A percentile compares a stretch with the other conserved stretches of the same genome.
These are phyloP conservation scores for Caloboletus firmus DNA, from an alignment of 1,284 basidiomycete species.

Conservation along the genomic window DNA sequence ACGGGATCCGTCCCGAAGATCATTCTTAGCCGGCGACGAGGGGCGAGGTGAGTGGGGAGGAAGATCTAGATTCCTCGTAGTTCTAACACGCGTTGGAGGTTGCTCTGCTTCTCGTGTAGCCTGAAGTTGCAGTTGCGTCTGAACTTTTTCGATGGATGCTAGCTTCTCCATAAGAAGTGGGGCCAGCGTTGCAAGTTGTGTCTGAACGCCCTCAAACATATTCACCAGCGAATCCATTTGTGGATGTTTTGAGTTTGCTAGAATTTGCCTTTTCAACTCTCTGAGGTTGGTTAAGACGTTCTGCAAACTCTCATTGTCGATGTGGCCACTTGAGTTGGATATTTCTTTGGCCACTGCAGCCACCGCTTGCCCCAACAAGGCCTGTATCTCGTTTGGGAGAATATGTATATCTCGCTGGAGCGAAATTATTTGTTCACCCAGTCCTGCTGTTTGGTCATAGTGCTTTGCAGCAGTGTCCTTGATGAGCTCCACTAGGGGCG, in stretches of 20 bases:
- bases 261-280: conserved; percentile 19
- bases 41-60: conserved; percentile 1
- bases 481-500: conserved; percentile 37
- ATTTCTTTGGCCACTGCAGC: neutral
- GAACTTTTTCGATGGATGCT: conserved; percentile 27
- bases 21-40: neutral
- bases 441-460: conserved; percentile 36
- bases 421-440: conserved; percentile 38
- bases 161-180: conserved; percentile 30
- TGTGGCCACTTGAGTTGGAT: neutral
- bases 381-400: conserved; percentile 28
- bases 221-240: conserved; percentile 22
- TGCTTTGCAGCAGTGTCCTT: conserved; percentile 40
- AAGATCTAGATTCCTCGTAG: conserved; percentile 7
- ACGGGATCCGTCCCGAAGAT: neutral
- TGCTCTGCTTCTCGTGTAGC: conserved; percentile 9
- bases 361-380: conserved; percentile 17
- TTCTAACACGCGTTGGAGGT: neutral
- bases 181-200: conserved; percentile 15
- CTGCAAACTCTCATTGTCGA: conserved; percentile 9
- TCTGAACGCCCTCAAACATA: conserved; percentile 29
- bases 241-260: conserved; percentile 15
- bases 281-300: conserved; percentile 26
- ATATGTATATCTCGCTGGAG: conserved; percentile 40
- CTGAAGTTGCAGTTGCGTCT: conserved; percentile 17